Evolutionary conservation across 257 asterid species (phyloP), one percentile per base, ranked within the genome.

Genomic region (Pogostemon cablin): DNA sequence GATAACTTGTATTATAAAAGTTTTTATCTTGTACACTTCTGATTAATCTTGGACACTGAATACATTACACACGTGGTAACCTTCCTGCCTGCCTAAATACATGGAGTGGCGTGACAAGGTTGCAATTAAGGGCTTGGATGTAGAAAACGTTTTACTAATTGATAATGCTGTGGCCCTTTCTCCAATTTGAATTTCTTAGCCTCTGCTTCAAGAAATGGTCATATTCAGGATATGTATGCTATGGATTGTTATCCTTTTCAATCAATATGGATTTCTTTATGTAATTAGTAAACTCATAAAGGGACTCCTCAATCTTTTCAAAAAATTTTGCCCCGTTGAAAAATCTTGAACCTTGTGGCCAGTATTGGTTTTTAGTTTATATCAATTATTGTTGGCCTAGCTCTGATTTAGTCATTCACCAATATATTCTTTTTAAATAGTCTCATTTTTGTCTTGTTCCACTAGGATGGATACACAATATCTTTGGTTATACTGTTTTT

Each of bases 321-420:
- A 11, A 39, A 41, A 32, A 17, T 17, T 55, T 35, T 41, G 17
- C 60, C 25, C 37, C 5, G 46, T 35, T 4, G 38, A 57, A 57
- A 46, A 44, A 69, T n/a, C 47, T 44, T 69, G 44, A 32, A 10
- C 32, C 6, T 9, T 37, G n/a, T 58, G 41, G 42, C 50, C 3
- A 61, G 59, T 62, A 25, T 43, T 4, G 8, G 6, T 35, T 62
- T 42, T 17, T 35, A 10, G 17, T 35, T 17, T 50, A 50, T 60
- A 20, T 15, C 38, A 15, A 20, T n/a, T 52, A 48, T 50, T 20
- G 8, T 50, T n/a, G 32, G 49, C 41, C 65, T 17, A 69, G 61
- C 71, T 40, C 52, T 68, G 32, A 67, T 34, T 54, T 35, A 11
- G 64, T 60, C 52, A 34, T 71, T n/a, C 12, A 61, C 12, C 52